phyloP scores from a whole-genome alignment of 495 filamentous ascomycete genomes.

The Staphylotrichum tortipilum region DNA sequence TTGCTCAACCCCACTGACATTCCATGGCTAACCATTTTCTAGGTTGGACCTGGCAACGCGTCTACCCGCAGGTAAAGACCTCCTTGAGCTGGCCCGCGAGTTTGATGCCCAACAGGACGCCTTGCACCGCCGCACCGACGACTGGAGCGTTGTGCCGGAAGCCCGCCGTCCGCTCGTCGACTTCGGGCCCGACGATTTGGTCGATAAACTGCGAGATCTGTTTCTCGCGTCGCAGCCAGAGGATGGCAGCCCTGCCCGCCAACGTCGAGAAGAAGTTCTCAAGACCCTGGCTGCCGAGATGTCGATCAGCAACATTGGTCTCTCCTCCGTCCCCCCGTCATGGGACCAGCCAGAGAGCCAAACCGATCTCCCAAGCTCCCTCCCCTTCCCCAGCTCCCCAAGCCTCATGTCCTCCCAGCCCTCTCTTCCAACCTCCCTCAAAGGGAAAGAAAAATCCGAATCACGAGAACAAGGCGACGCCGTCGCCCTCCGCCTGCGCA shows the following conservation, averaged over 20 bases:
- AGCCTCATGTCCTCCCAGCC: constrained; percentile 4
- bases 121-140: constrained; percentile 3
- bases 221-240: constrained; percentile 2
- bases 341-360: background rate
- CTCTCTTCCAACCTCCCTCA: background rate
- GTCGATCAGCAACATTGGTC: constrained; percentile 17
- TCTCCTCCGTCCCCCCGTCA: constrained; percentile 8
- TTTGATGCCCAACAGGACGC: constrained; percentile 14
- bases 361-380: constrained; percentile 4
- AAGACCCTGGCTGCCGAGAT: constrained; percentile 18
- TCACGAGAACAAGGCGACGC: constrained; percentile 3
- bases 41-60: constrained; percentile 14
- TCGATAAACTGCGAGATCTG: constrained; percentile 1
- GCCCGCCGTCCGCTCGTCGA: constrained; percentile 6
- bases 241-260: background rate
- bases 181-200: constrained; percentile 12
- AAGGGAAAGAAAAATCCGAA: background rate
- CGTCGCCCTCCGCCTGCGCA: constrained; percentile 14
- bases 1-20: background rate
- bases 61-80: background rate
- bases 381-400: constrained; percentile 16
- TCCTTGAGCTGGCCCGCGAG: constrained; percentile 12
- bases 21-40: constrained; percentile 3
- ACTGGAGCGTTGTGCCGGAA: constrained; percentile 7
- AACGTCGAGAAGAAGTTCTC: constrained; percentile 3